phyloP scores from a whole-genome alignment of 768 basidiomycete species.

The Pisolithus microcarpus region DNA sequence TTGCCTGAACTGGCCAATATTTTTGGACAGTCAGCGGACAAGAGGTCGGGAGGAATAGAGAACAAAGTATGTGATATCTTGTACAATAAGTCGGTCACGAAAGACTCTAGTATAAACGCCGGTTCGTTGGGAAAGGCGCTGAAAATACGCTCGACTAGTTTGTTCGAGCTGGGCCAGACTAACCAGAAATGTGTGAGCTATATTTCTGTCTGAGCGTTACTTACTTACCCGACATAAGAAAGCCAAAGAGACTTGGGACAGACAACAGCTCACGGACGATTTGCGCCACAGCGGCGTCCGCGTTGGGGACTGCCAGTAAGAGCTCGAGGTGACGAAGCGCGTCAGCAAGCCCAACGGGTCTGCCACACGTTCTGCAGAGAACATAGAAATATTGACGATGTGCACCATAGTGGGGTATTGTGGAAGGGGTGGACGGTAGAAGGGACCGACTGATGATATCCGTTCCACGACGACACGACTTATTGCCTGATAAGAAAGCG shows the following conservation, averaged over 20 bases:
- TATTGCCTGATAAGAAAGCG: no score
- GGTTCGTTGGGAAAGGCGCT: slow-evolving; percentile 26
- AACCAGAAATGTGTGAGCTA: neutral
- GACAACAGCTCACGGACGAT: slow-evolving; percentile 22
- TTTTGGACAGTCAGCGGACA: slow-evolving; percentile 7
- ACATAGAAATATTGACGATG: slow-evolving; percentile 11
- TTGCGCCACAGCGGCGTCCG: slow-evolving; percentile 10
- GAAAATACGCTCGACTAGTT: slow-evolving; percentile 25
- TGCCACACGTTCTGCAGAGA: slow-evolving; percentile 13
- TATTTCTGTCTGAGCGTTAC: neutral
- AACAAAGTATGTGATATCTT: slow-evolving; percentile 20
- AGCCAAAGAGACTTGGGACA: slow-evolving; percentile 20
- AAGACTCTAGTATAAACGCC: slow-evolving; percentile 16
- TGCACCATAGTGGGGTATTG: neutral
- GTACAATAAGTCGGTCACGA: slow-evolving; percentile 15
- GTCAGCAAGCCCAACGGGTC: slow-evolving; percentile 12
- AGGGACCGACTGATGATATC: no score
- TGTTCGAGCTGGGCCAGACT: slow-evolving; percentile 10
- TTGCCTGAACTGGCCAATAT: slow-evolving; percentile 14
- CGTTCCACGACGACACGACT: no score
- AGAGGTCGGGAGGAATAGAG: slow-evolving; percentile 14
- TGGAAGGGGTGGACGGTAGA: no score
- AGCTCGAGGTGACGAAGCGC: slow-evolving; percentile 14
- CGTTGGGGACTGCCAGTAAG: slow-evolving; percentile 19
- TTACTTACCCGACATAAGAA: slow-evolving; percentile 22